phyloP scores from a whole-genome alignment of 2,329 filamentous ascomycete species.

The Fusarium sp. region DNA sequence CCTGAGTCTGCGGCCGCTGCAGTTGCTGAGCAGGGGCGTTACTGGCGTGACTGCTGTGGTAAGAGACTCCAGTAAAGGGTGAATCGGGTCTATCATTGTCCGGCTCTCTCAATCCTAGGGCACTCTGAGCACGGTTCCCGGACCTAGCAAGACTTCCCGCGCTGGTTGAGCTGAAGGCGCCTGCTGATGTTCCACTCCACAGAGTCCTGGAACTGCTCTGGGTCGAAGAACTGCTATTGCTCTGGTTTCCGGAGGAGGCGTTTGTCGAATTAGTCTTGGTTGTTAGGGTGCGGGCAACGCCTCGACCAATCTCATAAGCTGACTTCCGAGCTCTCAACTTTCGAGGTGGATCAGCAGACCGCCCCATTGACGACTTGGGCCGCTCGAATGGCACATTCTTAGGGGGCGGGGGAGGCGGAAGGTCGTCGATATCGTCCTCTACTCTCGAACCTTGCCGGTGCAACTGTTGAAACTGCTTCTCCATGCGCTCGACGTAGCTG shows the following conservation, averaged over 20 bases:
- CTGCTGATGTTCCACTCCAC: constrained; percentile 93
- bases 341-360: constrained; percentile 52
- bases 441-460: constrained; percentile 69
- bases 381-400: constrained; percentile 64
- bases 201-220: constrained; percentile 85
- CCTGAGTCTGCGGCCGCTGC: constrained; percentile 73
- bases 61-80: constrained; percentile 83
- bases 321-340: constrained; percentile 76
- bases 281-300: constrained; percentile 83
- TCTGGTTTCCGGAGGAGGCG: constrained; percentile 78
- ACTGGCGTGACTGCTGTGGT: constrained; percentile 88
- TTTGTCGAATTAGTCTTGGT: constrained; percentile 88
- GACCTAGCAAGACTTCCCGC: constrained; percentile 91
- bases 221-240: constrained; percentile 79
- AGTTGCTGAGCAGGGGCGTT: constrained; percentile 60
- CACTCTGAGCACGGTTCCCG: constrained; percentile 73
- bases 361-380: constrained; percentile 69
- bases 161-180: constrained; percentile 93
- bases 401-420: constrained; percentile 70
- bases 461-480: constrained; percentile 79
- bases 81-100: constrained; percentile 69
- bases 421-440: constrained; percentile 56
- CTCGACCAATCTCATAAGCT: constrained; percentile 79
- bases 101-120: constrained; percentile 69
- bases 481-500: constrained; percentile 93